phyloP scores from a whole-genome alignment of 805 yeast genomes.

The Candida nonsorbophila region DNA sequence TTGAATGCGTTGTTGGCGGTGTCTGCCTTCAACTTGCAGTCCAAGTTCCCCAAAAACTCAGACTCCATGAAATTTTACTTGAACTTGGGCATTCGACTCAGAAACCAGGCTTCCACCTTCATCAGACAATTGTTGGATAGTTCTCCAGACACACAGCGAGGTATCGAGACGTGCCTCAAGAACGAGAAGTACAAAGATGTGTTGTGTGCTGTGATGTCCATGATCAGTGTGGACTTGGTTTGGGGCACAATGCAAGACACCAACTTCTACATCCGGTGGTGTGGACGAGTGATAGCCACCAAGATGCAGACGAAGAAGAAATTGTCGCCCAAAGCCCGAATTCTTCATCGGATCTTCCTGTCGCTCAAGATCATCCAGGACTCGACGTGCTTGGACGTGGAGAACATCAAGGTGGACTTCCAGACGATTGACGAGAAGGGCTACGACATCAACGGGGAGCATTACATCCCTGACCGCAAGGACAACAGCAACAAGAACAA shows the following conservation, averaged over 20 bases:
- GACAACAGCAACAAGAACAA: slow-evolving; percentile 2
- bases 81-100: slow-evolving; percentile 65
- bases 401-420: slow-evolving; percentile 20
- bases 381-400: slow-evolving; percentile 49
- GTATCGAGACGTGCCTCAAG: slow-evolving; percentile 44
- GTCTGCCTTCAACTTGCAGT: slow-evolving; percentile 73
- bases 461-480: slow-evolving; percentile 15
- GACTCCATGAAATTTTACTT: slow-evolving; percentile 63
- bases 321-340: slow-evolving; percentile 68
- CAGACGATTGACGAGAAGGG: slow-evolving; percentile 22
- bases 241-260: slow-evolving; percentile 92
- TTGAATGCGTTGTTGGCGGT: slow-evolving; percentile 77
- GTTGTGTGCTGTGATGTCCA: slow-evolving; percentile 73
- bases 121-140: slow-evolving; percentile 49
- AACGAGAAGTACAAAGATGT: slow-evolving; percentile 76
- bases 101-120: slow-evolving; percentile 70
- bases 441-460: slow-evolving; percentile 33
- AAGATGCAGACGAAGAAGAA: slow-evolving; percentile 62
- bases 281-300: slow-evolving; percentile 68
- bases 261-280: slow-evolving; percentile 65
- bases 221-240: slow-evolving; percentile 84
- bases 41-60: slow-evolving; percentile 63
- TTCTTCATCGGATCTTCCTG: slow-evolving; percentile 73
- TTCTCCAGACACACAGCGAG: slow-evolving; percentile 21
- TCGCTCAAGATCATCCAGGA: slow-evolving; percentile 73